Base-by-base conservation (phyloP, 306 rosid genomes). In the Clitoria ternatea region DNA sequence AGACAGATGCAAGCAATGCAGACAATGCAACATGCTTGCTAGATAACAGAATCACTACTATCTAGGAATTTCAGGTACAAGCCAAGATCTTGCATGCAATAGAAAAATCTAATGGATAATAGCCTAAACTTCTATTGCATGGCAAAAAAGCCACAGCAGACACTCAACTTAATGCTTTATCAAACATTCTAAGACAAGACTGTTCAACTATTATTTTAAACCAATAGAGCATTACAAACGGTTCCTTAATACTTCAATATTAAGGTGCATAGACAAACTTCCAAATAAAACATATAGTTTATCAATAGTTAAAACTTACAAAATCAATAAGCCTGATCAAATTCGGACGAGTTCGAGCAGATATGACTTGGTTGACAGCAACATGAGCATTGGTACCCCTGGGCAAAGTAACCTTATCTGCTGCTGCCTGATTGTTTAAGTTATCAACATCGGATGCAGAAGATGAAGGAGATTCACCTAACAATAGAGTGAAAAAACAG, bases 371-470 rank as follows among this genome's bases (percentile, higher is more conserved):
- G 78, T 77, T 83, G 75, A 85, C 80, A 53, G 78, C 76, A 70
- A 74, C 72, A 74, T 73, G 82, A 64, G 78, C 39, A 72, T 61
- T 75, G 71, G 80, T 54, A 37, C 70, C 84, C 77, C 66, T 82
- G 52, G 78, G 36, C 63, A 82, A 83, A 59, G 80, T 30, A 67
- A 79, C 66, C 85, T 68, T 90, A 76, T 87, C 89, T 19, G 33
- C 62, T 27, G 77, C 72, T 60, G 63, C 79, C 44, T 82, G 96
- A 73, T 80, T 84, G 83, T 81, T 81, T 11, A 87, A 71, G 85
- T 87, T 85, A 76, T 85, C 96, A 26, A 87, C 78, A 80, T 90
- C 96, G 54, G 94, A 87, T 43, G 89, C 89, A 68, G 96, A 90
- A 74, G 91, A 85, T 52, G 89, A 89, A 66, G 89, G 96, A 56